A percentile compares a stretch with the other conserved stretches of the same genome.
phyloP scores from a whole-genome alignment of 345 rosid genomes.

The Eucalyptus erythrocorys region DNA sequence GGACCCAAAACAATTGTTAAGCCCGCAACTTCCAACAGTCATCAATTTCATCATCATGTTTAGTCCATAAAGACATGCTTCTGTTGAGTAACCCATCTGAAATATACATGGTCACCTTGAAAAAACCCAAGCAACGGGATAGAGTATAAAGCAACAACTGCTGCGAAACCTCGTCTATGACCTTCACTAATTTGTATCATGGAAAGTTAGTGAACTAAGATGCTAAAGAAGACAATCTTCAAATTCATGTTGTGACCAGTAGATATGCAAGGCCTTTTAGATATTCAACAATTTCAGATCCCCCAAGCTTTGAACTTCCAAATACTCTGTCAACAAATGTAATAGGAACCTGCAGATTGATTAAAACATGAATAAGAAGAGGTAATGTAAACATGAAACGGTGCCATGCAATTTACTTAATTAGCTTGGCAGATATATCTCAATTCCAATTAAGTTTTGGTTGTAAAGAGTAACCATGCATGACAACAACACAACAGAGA shows the following conservation, averaged over 20 bases:
- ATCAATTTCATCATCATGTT: not conserved
- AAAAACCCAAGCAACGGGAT: not conserved
- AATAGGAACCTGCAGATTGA: slow-evolving; percentile 71
- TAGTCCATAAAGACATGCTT: not conserved
- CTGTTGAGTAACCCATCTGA: not conserved
- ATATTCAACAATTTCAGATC: slow-evolving; percentile 94
- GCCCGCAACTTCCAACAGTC: not conserved
- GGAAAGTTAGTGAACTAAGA: not conserved
- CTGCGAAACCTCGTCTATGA: not conserved
- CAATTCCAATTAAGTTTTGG: not conserved
- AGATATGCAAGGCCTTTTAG: slow-evolving; percentile 83
- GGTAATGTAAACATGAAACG: not conserved
- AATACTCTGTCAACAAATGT: slow-evolving; percentile 88
- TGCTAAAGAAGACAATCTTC: not conserved
- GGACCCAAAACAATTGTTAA: not conserved
- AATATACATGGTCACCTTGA: not conserved
- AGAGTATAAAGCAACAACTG: not conserved
- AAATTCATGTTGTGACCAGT: slow-evolving; percentile 55
- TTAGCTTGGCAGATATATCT: not conserved
- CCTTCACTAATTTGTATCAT: not conserved
- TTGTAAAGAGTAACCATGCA: not conserved
- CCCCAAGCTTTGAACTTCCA: slow-evolving; percentile 97
- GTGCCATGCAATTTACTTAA: not conserved
- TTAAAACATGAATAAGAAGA: not conserved
- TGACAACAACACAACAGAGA: not conserved